Conservation (phyloP, 768 basidiomycete genomes). For the Russula ochroleuca region DNA sequence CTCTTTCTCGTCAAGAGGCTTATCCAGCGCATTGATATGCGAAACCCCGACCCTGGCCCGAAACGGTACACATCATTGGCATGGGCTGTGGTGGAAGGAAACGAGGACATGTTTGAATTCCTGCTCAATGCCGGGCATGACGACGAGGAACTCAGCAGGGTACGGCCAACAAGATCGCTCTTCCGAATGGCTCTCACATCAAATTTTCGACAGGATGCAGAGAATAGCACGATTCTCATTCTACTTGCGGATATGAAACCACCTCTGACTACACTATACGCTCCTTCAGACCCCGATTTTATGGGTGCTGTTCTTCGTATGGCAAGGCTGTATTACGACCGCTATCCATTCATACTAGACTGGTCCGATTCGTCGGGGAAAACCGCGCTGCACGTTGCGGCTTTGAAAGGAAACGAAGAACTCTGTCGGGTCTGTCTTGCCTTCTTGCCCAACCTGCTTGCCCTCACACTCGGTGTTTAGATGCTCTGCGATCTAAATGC, state of each 20-base stretch:
- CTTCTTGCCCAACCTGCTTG: slow-evolving; percentile 21
- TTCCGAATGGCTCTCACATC: slow-evolving; percentile 5
- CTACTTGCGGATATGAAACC: slow-evolving; percentile 82
- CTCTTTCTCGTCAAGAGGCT: slow-evolving; percentile 88
- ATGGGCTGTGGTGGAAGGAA: slow-evolving; percentile 85
- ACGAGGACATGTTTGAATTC: slow-evolving; percentile 92
- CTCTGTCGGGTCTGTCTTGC: slow-evolving; percentile 66
- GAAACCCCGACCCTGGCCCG: slow-evolving; percentile 78
- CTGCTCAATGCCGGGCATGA: slow-evolving; percentile 83
- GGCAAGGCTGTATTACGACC: slow-evolving; percentile 82
- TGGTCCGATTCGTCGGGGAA: slow-evolving; percentile 91
- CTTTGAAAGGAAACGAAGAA: slow-evolving; percentile 85
- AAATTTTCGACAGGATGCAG: slow-evolving; percentile 60
- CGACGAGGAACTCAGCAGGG: slow-evolving; percentile 87
- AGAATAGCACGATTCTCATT: slow-evolving; percentile 91
- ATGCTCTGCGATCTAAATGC: slow-evolving; percentile 90
- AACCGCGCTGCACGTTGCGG: slow-evolving; percentile 85
- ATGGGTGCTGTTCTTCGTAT: slow-evolving; percentile 76
- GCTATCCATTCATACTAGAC: slow-evolving; percentile 81
- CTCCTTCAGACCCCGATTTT: slow-evolving; percentile 52
- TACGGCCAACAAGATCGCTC: slow-evolving; percentile 38
- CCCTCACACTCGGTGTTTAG: slow-evolving; percentile 39
- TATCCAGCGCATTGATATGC: slow-evolving; percentile 79
- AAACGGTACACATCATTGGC: slow-evolving; percentile 83
- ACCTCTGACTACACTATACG: slow-evolving; percentile 43